These are phyloP conservation scores for Epithemia pelagica DNA, from an alignment of 108 stramenopile genomes.

Conservation along the genomic window DNA sequence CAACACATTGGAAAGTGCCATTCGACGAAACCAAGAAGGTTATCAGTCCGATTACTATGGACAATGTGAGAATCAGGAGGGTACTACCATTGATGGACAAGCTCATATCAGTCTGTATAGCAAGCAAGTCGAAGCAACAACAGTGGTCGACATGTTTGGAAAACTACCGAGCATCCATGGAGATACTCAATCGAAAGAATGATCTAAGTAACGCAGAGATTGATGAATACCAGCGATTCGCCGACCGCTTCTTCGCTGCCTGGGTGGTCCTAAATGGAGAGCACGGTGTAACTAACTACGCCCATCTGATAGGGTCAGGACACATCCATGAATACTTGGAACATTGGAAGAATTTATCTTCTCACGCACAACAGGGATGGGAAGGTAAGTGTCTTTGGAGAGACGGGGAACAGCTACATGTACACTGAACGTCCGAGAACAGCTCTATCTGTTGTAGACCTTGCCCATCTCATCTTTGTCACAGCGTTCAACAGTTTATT, in stretches of 20 bases:
- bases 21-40: neutral
- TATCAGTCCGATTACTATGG: neutral
- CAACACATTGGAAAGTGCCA: neutral
- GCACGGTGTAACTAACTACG: constrained; percentile 22
- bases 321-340: constrained; percentile 12
- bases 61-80: neutral
- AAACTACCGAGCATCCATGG: neutral
- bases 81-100: neutral
- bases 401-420: too few species aligned
- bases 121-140: too few species aligned
- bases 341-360: neutral
- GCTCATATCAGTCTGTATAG: neutral
- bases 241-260: neutral
- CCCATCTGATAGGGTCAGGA: constrained; percentile 15
- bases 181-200: neutral
- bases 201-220: neutral
- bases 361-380: constrained; percentile 18
- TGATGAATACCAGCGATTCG: neutral
- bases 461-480: too few species aligned
- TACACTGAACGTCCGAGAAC: too few species aligned
- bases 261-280: neutral
- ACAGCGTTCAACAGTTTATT: constrained; percentile 5
- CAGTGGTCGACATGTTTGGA: neutral
- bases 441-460: too few species aligned
- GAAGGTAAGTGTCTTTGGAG: too few species aligned